Conservation (phyloP, 768 basidiomycete genomes). For the Cystoderma amianthinum region DNA sequence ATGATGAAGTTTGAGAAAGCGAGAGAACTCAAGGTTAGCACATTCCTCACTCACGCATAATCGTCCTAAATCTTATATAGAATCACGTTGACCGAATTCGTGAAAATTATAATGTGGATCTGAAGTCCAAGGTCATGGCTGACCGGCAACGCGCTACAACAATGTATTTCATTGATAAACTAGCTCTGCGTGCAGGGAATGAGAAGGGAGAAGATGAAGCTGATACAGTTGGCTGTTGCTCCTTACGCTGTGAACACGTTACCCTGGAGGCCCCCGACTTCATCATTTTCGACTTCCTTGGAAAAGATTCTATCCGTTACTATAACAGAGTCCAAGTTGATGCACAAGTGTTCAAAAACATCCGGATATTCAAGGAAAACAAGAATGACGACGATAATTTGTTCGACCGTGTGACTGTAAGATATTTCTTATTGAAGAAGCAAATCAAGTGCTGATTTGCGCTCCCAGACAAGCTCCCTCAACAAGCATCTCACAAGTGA, state of each 20-base stretch:
- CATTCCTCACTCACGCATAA: too few species aligned
- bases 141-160: constrained; percentile 97
- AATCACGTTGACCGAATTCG: constrained; percentile 89
- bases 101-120: constrained; percentile 75
- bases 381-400: constrained; percentile 84
- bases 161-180: constrained; percentile 96
- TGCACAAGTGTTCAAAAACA: constrained; percentile 94
- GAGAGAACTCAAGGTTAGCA: constrained; percentile 80
- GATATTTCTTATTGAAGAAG: constrained; percentile 18
- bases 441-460: constrained; percentile 11
- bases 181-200: constrained; percentile 97
- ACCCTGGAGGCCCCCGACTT: constrained; percentile 84
- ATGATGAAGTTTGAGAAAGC: constrained; percentile 98
- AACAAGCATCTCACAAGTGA: constrained; percentile 91
- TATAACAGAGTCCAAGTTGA: constrained; percentile 89
- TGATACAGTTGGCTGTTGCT: constrained; percentile 98
- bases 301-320: constrained; percentile 98
- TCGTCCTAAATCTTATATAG: constrained; percentile 27
- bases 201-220: constrained; percentile 99
- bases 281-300: constrained; percentile 94
- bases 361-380: constrained; percentile 92
- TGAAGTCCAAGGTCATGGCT: constrained; percentile 89
- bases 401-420: constrained; percentile 92
- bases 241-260: constrained; percentile 93
- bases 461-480: constrained; percentile 61